Evolutionary conservation across 371 early-diverging fungal species (phyloP).

Genomic region (Mortierella sp.): DNA sequence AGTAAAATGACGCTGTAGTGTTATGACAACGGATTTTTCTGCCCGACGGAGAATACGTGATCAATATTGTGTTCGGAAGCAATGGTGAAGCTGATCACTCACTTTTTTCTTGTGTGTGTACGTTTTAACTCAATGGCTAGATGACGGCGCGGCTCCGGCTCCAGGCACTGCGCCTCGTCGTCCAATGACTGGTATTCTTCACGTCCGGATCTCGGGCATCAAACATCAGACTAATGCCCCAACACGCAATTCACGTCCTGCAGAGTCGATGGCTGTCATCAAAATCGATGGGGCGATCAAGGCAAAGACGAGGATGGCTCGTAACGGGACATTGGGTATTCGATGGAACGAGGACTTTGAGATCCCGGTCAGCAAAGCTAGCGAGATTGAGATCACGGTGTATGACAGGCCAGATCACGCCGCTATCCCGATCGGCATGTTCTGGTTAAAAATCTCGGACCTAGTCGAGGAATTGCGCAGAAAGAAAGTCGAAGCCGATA

Average conservation of each 20-base stretch:
- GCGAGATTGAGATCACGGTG: constrained; percentile 87
- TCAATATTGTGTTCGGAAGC: no score
- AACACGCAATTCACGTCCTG: constrained; percentile 63
- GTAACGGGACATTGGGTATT: constrained; percentile 51
- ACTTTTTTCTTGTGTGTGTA: no score
- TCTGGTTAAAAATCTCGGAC: constrained; percentile 83
- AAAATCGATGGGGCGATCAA: constrained; percentile 82
- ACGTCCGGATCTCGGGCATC: constrained; percentile 72
- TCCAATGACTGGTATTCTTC: constrained; percentile 76
- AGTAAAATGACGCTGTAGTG: no score
- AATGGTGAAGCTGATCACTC: no score
- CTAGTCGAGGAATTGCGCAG: constrained; percentile 78
- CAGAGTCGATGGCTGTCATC: constrained; percentile 77
- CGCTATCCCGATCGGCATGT: constrained; percentile 74
- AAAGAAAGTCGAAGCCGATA: constrained; percentile 68
- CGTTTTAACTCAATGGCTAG: not conserved
- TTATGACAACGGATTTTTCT: no score
- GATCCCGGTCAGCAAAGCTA: constrained; percentile 82
- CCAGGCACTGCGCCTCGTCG: constrained; percentile 67
- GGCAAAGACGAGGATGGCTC: constrained; percentile 62
- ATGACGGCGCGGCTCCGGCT: constrained; percentile 17
- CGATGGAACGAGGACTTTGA: constrained; percentile 87
- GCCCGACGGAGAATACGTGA: no score
- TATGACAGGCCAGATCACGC: constrained; percentile 74
- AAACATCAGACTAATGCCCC: constrained; percentile 73